These are phyloP conservation scores for Suillus brevipes DNA, from an alignment of 768 basidiomycete genomes.

Conservation along the genomic window DNA sequence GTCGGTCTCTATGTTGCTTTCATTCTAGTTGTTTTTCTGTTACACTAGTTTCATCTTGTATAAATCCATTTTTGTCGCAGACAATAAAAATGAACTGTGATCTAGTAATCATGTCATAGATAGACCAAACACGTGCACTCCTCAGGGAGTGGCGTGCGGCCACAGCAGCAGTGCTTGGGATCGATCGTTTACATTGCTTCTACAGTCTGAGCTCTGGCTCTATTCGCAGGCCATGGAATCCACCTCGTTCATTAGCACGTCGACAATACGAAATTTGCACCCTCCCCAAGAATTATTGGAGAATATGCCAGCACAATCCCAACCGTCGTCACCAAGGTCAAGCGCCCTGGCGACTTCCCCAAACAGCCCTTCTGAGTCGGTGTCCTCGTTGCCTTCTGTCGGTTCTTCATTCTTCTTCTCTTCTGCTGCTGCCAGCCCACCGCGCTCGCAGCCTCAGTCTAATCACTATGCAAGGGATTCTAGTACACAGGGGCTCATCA, in stretches of 20 bases:
- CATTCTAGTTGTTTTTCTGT: background rate
- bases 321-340: slow-evolving; percentile 49
- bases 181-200: background rate
- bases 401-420: slow-evolving; percentile 80
- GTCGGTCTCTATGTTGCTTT: background rate
- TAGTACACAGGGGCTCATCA: slow-evolving; percentile 56
- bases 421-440: slow-evolving; percentile 67
- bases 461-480: slow-evolving; percentile 37
- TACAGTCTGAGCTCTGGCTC: background rate
- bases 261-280: slow-evolving; percentile 39
- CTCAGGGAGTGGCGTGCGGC: slow-evolving; percentile 6
- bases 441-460: slow-evolving; percentile 46
- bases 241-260: slow-evolving; percentile 35
- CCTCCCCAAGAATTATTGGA: slow-evolving; percentile 22
- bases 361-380: slow-evolving; percentile 61
- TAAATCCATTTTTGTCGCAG: background rate
- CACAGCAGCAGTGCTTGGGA: background rate
- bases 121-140: slow-evolving; percentile 36
- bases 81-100: slow-evolving; percentile 3
- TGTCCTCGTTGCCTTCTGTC: slow-evolving; percentile 72
- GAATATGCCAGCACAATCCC: slow-evolving; percentile 30
- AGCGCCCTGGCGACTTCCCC: slow-evolving; percentile 57
- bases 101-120: background rate
- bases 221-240: slow-evolving; percentile 26
- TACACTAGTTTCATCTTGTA: background rate